Base-by-base conservation (phyloP, 352 stramenopile genomes). In the Plasmopara muralis region DNA sequence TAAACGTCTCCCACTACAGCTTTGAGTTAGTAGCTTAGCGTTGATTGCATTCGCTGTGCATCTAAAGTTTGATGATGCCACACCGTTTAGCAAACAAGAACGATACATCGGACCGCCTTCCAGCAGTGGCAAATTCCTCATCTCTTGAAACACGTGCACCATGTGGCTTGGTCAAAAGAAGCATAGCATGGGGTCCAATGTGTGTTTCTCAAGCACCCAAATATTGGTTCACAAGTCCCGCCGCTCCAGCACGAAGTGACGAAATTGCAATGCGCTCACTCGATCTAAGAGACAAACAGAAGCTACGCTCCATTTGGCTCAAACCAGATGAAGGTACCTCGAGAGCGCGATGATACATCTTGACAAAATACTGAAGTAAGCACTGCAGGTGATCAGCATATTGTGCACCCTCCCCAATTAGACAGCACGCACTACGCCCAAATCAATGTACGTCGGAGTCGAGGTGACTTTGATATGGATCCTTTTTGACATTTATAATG, bases 381-480 rank as follows among this genome's bases (percentile, higher is more conserved):
- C 8, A 16, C 29, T 41, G 13, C 30, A 87, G 76, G 73, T 13
- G 76, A 83, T 40, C 72, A 84, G 51, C 62, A 77, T 29, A 68
- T 87, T 30, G 64, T 87, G 30, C 70, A 65, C 5, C 77, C 77
- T 13, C 77, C 74, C 13, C 55, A 59, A 3, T 50, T 87, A 16
- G 74, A 87, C 25, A 69, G 70, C n/a, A 68, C 75, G 43, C 72
- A 87, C 25, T 87, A 87, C 40, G 55, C 65, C n/a, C 73, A 75
- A 46, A 80, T 85, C 8, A 55, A 58, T 39, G 76, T 85, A 61
- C 45, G 45, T 52, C 15, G 28, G 55, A 25, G 20, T 25, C 3
- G 20, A 25, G 20, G 20, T 25, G 20, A 25, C 20, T 39, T 42
- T 13, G 8, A 8, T 8, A 20, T 25, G 15, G 31, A 28, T 33